These are phyloP conservation scores for Balansia obtecta DNA, from an alignment of 2,329 filamentous ascomycete species.

Conservation along the genomic window DNA sequence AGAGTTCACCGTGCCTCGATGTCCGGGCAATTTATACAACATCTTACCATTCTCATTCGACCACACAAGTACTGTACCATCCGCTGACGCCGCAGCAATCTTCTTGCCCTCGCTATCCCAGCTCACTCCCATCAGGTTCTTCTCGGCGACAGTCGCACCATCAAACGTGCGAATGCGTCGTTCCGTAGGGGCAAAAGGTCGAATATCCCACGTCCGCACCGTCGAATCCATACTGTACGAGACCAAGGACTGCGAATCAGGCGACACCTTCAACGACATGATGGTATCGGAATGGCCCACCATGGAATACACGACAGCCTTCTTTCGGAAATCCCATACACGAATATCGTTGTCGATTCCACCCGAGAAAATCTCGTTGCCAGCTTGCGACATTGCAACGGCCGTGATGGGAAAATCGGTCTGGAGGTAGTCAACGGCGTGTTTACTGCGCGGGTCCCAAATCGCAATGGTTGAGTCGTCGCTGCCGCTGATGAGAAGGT, in stretches of 20 bases:
- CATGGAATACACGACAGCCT: conserved; percentile 76
- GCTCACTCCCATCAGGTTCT: conserved; percentile 80
- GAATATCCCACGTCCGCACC: conserved; percentile 88
- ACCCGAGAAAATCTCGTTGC: conserved; percentile 88
- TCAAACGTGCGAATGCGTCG: conserved; percentile 80
- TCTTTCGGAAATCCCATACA: conserved; percentile 93
- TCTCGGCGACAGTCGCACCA: conserved; percentile 77
- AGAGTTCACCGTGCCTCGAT: conserved; percentile 90
- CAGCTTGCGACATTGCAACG: conserved; percentile 81
- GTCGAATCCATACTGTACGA: conserved; percentile 93
- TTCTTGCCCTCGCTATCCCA: conserved; percentile 82
- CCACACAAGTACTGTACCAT: conserved; percentile 87
- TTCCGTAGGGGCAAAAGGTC: conserved; percentile 84
- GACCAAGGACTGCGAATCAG: conserved; percentile 78
- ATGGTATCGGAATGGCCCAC: conserved; percentile 84
- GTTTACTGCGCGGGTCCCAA: conserved; percentile 89
- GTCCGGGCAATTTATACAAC: conserved; percentile 86
- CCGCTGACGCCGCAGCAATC: conserved; percentile 79
- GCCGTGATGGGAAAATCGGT: conserved; percentile 90
- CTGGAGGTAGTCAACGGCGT: conserved; percentile 75
- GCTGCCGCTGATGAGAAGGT: conserved; percentile 78
- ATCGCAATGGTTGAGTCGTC: conserved; percentile 91
- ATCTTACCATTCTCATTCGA: conserved; percentile 79
- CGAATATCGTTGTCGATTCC: conserved; percentile 96
- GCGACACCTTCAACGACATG: conserved; percentile 81